Percentiles rank a stretch among this genome's conserved stretches.
Evolutionary conservation across 371 early-diverging fungal genomes (phyloP).

Genomic region (Smittium culicis): DNA sequence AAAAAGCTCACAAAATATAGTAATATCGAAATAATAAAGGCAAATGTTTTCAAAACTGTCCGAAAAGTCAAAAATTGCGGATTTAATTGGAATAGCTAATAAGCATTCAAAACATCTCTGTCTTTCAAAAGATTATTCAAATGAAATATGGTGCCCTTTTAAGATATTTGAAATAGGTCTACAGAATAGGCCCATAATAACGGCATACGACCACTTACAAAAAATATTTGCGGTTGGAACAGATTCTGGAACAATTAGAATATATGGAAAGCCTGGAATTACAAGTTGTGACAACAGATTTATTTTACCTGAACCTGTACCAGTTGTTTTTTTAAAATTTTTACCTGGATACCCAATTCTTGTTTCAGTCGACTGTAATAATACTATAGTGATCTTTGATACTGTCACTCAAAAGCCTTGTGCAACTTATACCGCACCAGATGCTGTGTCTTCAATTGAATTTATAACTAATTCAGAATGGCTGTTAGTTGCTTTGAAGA

Average conservation of each 20-base stretch:
- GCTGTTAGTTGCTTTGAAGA: conserved; percentile 23
- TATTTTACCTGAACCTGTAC: not conserved
- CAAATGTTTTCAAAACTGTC: conserved; percentile 1
- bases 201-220: conserved; percentile 24
- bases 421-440: conserved; percentile 20
- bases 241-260: conserved; percentile 15
- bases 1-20: too few relatives aligned
- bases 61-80: not conserved
- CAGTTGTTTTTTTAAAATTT: conserved; percentile 15
- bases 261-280: conserved; percentile 13
- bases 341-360: conserved; percentile 17
- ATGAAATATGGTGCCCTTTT: not conserved
- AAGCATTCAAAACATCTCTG: not conserved
- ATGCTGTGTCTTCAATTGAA: conserved; percentile 16
- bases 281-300: conserved; percentile 8
- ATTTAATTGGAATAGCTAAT: not conserved
- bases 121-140: not conserved
- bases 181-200: conserved; percentile 11
- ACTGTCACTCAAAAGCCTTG: conserved; percentile 15
- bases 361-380: conserved; percentile 15
- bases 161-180: not conserved
- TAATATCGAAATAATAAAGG: too few relatives aligned
- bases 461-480: conserved; percentile 20
- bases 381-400: conserved; percentile 25
- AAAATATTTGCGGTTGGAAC: conserved; percentile 20